Evolutionary conservation across 2,329 filamentous ascomycete species (phyloP).

Genomic region (Aureobasidium lini): DNA sequence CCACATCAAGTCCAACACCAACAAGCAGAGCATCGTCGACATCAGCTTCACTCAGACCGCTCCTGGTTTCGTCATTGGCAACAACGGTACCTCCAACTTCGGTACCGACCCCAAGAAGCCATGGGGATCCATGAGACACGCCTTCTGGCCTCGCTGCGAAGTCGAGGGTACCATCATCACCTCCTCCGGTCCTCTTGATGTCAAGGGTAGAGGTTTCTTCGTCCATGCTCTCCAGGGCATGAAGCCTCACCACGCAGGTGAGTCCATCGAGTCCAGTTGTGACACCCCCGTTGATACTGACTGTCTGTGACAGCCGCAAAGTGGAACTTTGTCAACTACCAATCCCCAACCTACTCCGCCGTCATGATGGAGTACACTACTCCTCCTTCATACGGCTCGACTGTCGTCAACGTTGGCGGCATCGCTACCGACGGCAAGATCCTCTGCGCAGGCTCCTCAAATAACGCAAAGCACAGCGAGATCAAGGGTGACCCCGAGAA

Average conservation of each 20-base stretch:
- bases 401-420: slow-evolving; percentile 72
- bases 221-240: slow-evolving; percentile 88
- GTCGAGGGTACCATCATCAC: slow-evolving; percentile 80
- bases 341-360: slow-evolving; percentile 77
- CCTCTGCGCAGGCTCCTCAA: slow-evolving; percentile 60
- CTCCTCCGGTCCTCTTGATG: slow-evolving; percentile 70
- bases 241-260: slow-evolving; percentile 94
- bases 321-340: slow-evolving; percentile 94
- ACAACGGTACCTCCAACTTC: slow-evolving; percentile 74
- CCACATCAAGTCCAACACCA: slow-evolving; percentile 83
- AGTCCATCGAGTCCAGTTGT: slow-evolving; percentile 18
- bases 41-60: slow-evolving; percentile 67
- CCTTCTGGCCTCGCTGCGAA: slow-evolving; percentile 85
- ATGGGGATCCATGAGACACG: slow-evolving; percentile 88
- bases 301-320: slow-evolving; percentile 49
- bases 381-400: slow-evolving; percentile 83
- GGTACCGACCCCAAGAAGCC: slow-evolving; percentile 79
- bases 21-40: slow-evolving; percentile 75
- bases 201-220: slow-evolving; percentile 73
- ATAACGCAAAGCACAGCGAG: slow-evolving; percentile 61
- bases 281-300: not conserved
- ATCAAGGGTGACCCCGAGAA: slow-evolving; percentile 66
- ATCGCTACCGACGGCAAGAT: slow-evolving; percentile 77
- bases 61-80: slow-evolving; percentile 78
- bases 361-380: slow-evolving; percentile 95